phyloP scores from a whole-genome alignment of 2,329 filamentous ascomycete species.

The Chaetomium globosum region DNA sequence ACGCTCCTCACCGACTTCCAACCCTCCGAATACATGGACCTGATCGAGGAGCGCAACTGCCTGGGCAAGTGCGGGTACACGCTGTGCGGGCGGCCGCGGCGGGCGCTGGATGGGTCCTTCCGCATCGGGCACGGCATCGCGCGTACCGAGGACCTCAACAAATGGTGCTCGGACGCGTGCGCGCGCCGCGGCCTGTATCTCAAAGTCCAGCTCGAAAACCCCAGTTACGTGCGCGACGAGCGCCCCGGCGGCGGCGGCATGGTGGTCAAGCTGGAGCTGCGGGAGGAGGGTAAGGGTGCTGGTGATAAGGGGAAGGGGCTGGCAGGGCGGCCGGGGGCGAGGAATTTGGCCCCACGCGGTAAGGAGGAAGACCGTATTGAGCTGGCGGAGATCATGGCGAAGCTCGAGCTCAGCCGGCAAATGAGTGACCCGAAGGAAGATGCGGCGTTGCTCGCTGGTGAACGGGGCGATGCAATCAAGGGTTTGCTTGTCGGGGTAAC shows the following conservation, averaged over 20 bases:
- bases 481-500: conserved; percentile 36
- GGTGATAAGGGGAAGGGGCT: background rate
- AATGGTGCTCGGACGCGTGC: conserved; percentile 84
- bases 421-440: conserved; percentile 16
- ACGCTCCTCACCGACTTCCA: conserved; percentile 72
- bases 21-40: conserved; percentile 83
- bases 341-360: background rate
- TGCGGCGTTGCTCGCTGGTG: conserved; percentile 25
- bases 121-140: conserved; percentile 70
- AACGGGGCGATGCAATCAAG: conserved; percentile 40
- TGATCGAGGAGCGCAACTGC: conserved; percentile 87
- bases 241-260: conserved; percentile 25
- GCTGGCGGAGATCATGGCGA: conserved; percentile 27
- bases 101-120: conserved; percentile 62
- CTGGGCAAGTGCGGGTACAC: conserved; percentile 80
- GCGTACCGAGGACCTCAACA: conserved; percentile 70
- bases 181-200: conserved; percentile 79
- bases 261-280: conserved; percentile 64
- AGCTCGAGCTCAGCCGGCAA: conserved; percentile 28
- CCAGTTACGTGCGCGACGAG: conserved; percentile 48
- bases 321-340: background rate
- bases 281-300: conserved; percentile 25
- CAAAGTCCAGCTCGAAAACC: conserved; percentile 81
- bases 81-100: conserved; percentile 64
- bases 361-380: conserved; percentile 8